phyloP scores from a whole-genome alignment of 768 basidiomycete genomes.

The Pleurotus cornucopiae region DNA sequence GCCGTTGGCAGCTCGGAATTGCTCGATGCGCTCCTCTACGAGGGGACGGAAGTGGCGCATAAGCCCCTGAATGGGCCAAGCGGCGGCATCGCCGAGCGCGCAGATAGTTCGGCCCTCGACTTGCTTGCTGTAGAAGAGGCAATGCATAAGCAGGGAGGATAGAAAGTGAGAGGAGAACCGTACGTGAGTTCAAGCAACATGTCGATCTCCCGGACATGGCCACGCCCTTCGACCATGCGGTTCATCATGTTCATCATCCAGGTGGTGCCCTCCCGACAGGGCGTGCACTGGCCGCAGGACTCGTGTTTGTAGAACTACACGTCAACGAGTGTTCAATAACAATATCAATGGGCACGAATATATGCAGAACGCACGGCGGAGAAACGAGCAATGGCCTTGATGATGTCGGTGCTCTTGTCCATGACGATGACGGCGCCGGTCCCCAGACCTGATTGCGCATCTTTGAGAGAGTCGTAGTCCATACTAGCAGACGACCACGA shows the following conservation, averaged over 20 bases:
- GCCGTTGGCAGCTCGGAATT: slow-evolving; percentile 72
- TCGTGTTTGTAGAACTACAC: slow-evolving; percentile 95
- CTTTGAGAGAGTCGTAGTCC: slow-evolving; percentile 98
- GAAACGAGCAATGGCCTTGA: slow-evolving; percentile 93
- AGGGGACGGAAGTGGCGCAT: slow-evolving; percentile 98
- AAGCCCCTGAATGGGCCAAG: slow-evolving; percentile 97
- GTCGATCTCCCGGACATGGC: slow-evolving; percentile 91
- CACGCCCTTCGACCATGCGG: slow-evolving; percentile 88
- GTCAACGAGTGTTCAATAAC: background rate
- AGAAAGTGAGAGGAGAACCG: slow-evolving; percentile 18
- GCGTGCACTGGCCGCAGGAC: slow-evolving; percentile 96
- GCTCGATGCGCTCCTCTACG: slow-evolving; percentile 83
- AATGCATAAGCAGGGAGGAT: background rate
- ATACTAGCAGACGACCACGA: slow-evolving; percentile 46
- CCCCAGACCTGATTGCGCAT: slow-evolving; percentile 93
- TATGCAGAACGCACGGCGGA: slow-evolving; percentile 46
- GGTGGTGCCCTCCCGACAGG: slow-evolving; percentile 91
- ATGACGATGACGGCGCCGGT: slow-evolving; percentile 99
- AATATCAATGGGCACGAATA: background rate
- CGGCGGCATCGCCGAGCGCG: slow-evolving; percentile 94
- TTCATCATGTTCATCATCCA: slow-evolving; percentile 99
- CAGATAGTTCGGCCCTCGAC: slow-evolving; percentile 96
- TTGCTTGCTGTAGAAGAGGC: slow-evolving; percentile 65
- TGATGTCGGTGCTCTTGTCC: slow-evolving; percentile 96
- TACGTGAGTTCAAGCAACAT: slow-evolving; percentile 96